phyloP scores from a whole-genome alignment of 2,329 filamentous ascomycete species.

The Corynespora cassiicola region DNA sequence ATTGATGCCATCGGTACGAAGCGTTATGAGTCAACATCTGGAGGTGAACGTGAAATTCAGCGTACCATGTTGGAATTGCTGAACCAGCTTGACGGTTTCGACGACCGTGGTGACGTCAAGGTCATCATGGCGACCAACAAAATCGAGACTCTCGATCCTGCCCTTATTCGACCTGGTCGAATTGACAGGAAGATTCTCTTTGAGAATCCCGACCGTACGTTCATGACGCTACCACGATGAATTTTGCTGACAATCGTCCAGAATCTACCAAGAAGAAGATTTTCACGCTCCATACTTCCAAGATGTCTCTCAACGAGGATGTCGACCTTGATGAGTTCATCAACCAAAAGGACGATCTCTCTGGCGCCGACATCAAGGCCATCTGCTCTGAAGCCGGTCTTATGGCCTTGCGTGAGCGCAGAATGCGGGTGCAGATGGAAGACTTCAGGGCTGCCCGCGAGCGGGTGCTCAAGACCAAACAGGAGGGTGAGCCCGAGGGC shows the following conservation, averaged over 20 bases:
- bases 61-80: constrained; percentile 98
- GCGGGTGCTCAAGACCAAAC: constrained; percentile 97
- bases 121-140: constrained; percentile 99
- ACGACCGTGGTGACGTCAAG: constrained; percentile 98
- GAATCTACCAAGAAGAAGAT: constrained; percentile 98
- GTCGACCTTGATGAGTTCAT: constrained; percentile 99
- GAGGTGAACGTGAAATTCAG: constrained; percentile 96
- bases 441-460: constrained; percentile 94
- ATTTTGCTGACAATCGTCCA: constrained; percentile 63
- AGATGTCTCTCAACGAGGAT: constrained; percentile 96
- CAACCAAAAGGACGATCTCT: constrained; percentile 96
- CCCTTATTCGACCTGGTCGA: constrained; percentile 93
- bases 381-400: constrained; percentile 98
- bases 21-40: constrained; percentile 96
- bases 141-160: constrained; percentile 96
- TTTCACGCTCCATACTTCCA: constrained; percentile 95
- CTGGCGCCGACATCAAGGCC: constrained; percentile 97
- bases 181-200: constrained; percentile 97
- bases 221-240: background rate
- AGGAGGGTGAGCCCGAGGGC: constrained; percentile 96
- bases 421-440: constrained; percentile 99
- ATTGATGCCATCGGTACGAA: constrained; percentile 99
- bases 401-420: constrained; percentile 89
- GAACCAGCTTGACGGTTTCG: constrained; percentile 98
- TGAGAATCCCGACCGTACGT: constrained; percentile 72